Evolutionary conservation across 352 stramenopile species (phyloP), one percentile per base, ranked within the genome.

Genomic region (Nothophytophthora sp.): DNA sequence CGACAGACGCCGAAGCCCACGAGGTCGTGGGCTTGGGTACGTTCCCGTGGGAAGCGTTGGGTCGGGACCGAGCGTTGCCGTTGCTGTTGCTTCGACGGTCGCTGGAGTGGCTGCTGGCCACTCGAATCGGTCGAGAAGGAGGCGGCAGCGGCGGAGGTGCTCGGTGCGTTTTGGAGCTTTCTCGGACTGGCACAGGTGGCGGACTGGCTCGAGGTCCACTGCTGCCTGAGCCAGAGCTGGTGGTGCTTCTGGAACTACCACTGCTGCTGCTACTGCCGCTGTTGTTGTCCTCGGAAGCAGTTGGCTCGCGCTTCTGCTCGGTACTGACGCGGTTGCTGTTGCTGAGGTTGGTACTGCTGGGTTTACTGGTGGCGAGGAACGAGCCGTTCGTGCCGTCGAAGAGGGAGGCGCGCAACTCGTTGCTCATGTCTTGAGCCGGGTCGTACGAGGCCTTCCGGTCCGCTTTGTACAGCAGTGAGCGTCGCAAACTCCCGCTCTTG

Each of bases 371-470:
- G 3, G 58, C 65, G 0, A 52, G 52, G 30, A 70, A 67, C 13
- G 54, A 64, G 18, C 53, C 59, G 20, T 65, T 64, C 0, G 67
- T 73, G 42, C 67, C 62, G 18, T 76, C 67, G n/a, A 70, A 73
- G 30, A 71, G 65, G 22, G 61, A 72, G n/a, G 55, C 51, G 16
- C 58, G 65, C 4, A 73, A 25, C 25, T 70, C 67, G 25, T 45
- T 50, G 34, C 57, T 64, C 32, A 64, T 61, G 43, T 72, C 57
- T 35, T 72, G 51, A 24, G 44, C 38, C 4, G 57, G 62, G 19
- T 72, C 62, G 25, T 67, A 72, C 6, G 57, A 63, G 0, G 57
- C 28, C 27, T 53, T 57, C n/a, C n/a, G n/a, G 32, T 48, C 38
- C 18, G 41, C 37, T 52, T 57, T 67, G n/a, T 63, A 53, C 3